Percentiles rank a stretch among this genome's conserved stretches.
These are phyloP conservation scores for Pseudoscleropodium purum DNA, from an alignment of 225 moss, liverwort and hornwort genomes.

Conservation along the genomic window DNA sequence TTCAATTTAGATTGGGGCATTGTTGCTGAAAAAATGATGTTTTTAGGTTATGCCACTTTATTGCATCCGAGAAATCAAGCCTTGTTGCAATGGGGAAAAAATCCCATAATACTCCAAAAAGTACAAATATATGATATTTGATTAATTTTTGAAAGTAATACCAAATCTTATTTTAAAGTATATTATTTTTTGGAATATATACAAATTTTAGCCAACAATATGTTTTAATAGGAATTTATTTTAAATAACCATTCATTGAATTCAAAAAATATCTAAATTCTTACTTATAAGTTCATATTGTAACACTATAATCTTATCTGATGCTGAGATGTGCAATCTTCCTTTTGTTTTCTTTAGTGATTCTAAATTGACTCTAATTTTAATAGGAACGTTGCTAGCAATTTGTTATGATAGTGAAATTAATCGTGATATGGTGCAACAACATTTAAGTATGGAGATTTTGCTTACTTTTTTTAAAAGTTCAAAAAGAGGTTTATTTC, in stretches of 20 bases:
- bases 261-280: no score
- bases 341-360: constrained; percentile 31
- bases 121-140: neutral
- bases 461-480: constrained; percentile 14
- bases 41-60: constrained; percentile 22
- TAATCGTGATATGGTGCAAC: constrained; percentile 25
- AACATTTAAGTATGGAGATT: constrained; percentile 25
- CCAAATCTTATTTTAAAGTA: neutral
- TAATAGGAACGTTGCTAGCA: constrained; percentile 23
- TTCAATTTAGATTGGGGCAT: constrained; percentile 13
- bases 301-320: neutral
- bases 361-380: constrained; percentile 34
- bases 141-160: neutral
- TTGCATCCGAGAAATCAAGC: constrained; percentile 27
- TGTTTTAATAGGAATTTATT: neutral
- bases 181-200: neutral
- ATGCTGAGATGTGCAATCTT: constrained; percentile 24
- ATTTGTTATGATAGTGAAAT: constrained; percentile 25
- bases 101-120: constrained; percentile 29
- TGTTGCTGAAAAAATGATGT: constrained; percentile 32
- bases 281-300: neutral
- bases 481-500: neutral
- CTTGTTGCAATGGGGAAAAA: constrained; percentile 15
- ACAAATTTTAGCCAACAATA: neutral
- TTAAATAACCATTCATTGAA: neutral